phyloP scores from a whole-genome alignment of 179 eudicot genomes.

The Patellifolia procumbens region DNA sequence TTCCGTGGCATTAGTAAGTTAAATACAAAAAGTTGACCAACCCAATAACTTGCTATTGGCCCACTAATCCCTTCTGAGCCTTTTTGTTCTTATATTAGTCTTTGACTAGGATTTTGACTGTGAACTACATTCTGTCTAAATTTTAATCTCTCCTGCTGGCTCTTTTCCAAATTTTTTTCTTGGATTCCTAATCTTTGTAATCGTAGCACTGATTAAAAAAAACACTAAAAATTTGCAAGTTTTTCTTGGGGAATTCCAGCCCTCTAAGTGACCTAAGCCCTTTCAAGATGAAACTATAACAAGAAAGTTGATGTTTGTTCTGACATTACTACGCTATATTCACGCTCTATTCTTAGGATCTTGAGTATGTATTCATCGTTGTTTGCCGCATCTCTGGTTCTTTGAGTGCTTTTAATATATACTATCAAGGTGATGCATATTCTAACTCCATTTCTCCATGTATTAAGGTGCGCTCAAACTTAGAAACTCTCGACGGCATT shows the following conservation, averaged over 20 bases:
- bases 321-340: background rate
- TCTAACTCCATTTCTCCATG: conserved; percentile 28
- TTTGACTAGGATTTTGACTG: background rate
- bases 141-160: background rate
- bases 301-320: conserved; percentile 5
- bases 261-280: background rate
- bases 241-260: background rate
- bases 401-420: conserved; percentile 16
- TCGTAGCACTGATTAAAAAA: background rate
- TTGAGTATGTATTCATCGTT: conserved; percentile 14
- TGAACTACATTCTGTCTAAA: background rate
- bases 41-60: background rate
- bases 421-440: conserved; percentile 18
- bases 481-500: conserved; percentile 87
- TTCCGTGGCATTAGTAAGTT: background rate
- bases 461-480: conserved; percentile 77
- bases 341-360: conserved; percentile 13
- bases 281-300: background rate
- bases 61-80: background rate
- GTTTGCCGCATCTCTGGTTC: conserved; percentile 16
- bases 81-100: background rate
- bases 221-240: background rate
- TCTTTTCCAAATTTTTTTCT: background rate
- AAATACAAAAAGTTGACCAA: background rate
- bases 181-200: background rate